Percentiles rank a stretch among this genome's conserved stretches.
Evolutionary conservation across 1,139 yeast species (phyloP).

Genomic region (Blastobotrys indianensis): DNA sequence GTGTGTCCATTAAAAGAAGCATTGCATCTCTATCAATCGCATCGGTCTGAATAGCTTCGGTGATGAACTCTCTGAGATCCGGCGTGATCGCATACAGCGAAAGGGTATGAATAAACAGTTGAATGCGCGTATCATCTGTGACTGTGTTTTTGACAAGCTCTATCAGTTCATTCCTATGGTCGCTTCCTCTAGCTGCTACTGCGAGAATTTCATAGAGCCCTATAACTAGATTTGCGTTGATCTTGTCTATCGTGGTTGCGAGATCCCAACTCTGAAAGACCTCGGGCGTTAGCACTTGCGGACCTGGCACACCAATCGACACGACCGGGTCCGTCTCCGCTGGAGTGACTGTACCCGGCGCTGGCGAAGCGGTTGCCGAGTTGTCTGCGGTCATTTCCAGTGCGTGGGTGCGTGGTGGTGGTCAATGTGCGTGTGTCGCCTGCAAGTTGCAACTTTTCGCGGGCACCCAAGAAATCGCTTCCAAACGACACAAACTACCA

Average conservation of each 20-base stretch:
- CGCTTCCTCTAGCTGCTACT: slow-evolving; percentile 13
- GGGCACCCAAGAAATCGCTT: not conserved
- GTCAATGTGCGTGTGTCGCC: not conserved
- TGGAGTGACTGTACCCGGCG: slow-evolving; percentile 1
- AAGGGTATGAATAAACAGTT: slow-evolving; percentile 22
- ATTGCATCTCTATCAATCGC: slow-evolving; percentile 21
- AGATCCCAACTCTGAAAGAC: slow-evolving; percentile 2
- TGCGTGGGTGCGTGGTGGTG: not conserved
- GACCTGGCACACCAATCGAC: not conserved
- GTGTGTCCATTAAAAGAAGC: slow-evolving; percentile 25
- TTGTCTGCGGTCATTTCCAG: slow-evolving; percentile 2
- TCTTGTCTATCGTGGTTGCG: not conserved
- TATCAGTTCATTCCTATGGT: slow-evolving; percentile 1
- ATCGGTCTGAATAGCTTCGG: slow-evolving; percentile 15
- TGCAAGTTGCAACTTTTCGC: not conserved
- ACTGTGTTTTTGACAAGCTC: slow-evolving; percentile 2
- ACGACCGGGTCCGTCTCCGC: not conserved
- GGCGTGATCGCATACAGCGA: slow-evolving; percentile 17
- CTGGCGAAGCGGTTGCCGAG: slow-evolving; percentile 6
- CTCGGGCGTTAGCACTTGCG: not conserved
- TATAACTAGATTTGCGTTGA: not conserved
- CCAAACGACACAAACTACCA: not conserved
- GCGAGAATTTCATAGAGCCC: slow-evolving; percentile 22
- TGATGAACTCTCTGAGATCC: slow-evolving; percentile 17
- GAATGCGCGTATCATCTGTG: not conserved